A percentile compares a stretch with the other conserved stretches of the same genome.
Evolutionary conservation across 129 eudicot species (phyloP).

Genomic region (Flaveria sonorensis): DNA sequence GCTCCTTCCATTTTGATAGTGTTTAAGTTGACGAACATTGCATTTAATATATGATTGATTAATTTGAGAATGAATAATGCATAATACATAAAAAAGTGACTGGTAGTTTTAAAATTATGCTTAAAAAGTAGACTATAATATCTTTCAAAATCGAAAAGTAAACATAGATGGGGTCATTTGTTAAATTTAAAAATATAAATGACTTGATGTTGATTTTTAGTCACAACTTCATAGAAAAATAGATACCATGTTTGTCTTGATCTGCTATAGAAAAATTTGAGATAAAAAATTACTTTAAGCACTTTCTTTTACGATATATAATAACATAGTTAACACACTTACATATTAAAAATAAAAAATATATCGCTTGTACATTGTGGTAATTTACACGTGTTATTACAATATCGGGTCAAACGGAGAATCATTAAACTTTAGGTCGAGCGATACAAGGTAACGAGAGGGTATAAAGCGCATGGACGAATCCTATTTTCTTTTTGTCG

Average conservation of each 20-base stretch:
- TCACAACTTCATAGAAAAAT: too few species aligned
- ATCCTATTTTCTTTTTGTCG: background rate
- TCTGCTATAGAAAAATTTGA: background rate
- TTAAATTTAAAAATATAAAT: too few species aligned
- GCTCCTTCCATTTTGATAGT: too few species aligned
- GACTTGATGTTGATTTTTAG: too few species aligned
- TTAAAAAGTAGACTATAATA: too few species aligned
- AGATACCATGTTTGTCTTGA: background rate
- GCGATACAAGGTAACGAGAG: background rate
- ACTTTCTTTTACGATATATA: background rate
- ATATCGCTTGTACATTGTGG: background rate
- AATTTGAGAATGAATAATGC: too few species aligned
- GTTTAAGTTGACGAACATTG: too few species aligned
- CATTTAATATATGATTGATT: too few species aligned
- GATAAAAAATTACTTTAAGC: background rate
- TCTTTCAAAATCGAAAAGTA: too few species aligned
- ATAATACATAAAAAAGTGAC: too few species aligned
- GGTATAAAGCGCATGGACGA: slow-evolving; percentile 2
- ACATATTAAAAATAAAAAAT: background rate
- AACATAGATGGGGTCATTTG: too few species aligned
- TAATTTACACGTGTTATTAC: background rate
- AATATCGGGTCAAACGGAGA: slow-evolving; percentile 20
- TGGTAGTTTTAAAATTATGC: too few species aligned
- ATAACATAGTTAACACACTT: background rate
- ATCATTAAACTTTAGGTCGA: slow-evolving; percentile 5